Evolutionary conservation across 2,329 filamentous ascomycete genomes (phyloP), one percentile per base, ranked within the genome.

Genomic region (Massarina eburnea): DNA sequence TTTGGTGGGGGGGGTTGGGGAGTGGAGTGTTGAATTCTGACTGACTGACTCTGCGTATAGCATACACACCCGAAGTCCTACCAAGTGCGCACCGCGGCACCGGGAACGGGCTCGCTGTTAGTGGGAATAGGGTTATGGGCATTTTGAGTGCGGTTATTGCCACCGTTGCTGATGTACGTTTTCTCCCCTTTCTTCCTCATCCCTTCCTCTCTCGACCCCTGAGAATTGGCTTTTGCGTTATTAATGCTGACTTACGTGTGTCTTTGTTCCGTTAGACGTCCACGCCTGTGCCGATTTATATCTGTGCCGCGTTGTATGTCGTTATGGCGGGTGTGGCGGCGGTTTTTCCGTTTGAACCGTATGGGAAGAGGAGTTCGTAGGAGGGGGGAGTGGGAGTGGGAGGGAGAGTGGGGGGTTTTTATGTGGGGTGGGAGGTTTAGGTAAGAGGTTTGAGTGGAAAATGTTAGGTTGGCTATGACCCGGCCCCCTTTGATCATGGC

Each of bases 21-120:
- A n/a, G n/a, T n/a, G n/a, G n/a, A n/a, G n/a, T n/a, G n/a, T n/a
- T n/a, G n/a, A n/a, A n/a, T n/a, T n/a, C n/a, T n/a, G n/a, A n/a
- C n/a, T n/a, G n/a, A n/a, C n/a, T n/a, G n/a, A n/a, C n/a, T n/a
- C n/a, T n/a, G 24, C 7, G 12, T 26, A 7, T 26, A 33, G 86
- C 73, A 66, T 87, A 66, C 77, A 89, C 73, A 70, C 85, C 48
- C 0, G 79, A 81, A 52, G 76, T 78, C 0, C 71, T 88, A 1
- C 85, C 85, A 0, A 83, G 78, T 35, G 85, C 85, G 0, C 86
- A 91, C 58, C 77, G 87, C 2, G 85, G 85, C 0, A 91, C 87
- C 0, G 87, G 87, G 9, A 90, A 89, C 59, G 86, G 85, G 1
- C 79, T 90, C 34, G 81, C 84, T 0, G 86, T 89, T 24, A 84